Evolutionary conservation across 805 yeast genomes (phyloP), one percentile per base, ranked within the genome.

Genomic region (Teunomyces panamensis): DNA sequence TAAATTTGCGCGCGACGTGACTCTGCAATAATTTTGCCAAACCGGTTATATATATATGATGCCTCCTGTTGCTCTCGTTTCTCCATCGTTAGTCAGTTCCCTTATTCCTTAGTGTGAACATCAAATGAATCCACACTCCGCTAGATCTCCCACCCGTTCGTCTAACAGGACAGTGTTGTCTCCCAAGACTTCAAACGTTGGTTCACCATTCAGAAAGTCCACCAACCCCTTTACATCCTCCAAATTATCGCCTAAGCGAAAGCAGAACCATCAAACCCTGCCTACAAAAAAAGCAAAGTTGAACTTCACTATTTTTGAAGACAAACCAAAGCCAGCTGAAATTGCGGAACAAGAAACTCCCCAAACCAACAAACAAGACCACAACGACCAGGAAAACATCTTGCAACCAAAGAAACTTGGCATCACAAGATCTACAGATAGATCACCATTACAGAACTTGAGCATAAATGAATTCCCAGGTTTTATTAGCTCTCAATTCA

Each of bases 321-420:
- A 59, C 50, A 45, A 42, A 8, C 48, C 46, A 9, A 39, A 43
- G 28, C 45, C 47, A 4, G 29, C 30, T 7, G 35, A 29, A 14
- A 30, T 32, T 20, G 13, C 42, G 1, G 39, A 39, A 13, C 13
- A 36, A 5, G 43, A 28, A 11, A 28, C 29, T 11, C 45, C 51
- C 13, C 26, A 29, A 26, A 46, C 54, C 34, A 63, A 61, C 50
- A 56, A 51, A 35, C 55, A 47, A 24, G 59, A 59, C 49, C 64
- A 66, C 50, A 60, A 60, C 46, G 75, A 73, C 52, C 75, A 73
- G 58, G 77, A 73, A 50, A 73, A 73, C 52, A 62, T 69, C 39
- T 58, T 69, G 49, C 73, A 65, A 53, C 73, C 74, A 8, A 42
- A 53, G 49, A 35, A 44, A 41, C 30, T 33, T 34, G 24, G 39